Evolutionary conservation across 345 rosid genomes (phyloP), one percentile per base, ranked within the genome.

Genomic region (Eutrema japonicum): DNA sequence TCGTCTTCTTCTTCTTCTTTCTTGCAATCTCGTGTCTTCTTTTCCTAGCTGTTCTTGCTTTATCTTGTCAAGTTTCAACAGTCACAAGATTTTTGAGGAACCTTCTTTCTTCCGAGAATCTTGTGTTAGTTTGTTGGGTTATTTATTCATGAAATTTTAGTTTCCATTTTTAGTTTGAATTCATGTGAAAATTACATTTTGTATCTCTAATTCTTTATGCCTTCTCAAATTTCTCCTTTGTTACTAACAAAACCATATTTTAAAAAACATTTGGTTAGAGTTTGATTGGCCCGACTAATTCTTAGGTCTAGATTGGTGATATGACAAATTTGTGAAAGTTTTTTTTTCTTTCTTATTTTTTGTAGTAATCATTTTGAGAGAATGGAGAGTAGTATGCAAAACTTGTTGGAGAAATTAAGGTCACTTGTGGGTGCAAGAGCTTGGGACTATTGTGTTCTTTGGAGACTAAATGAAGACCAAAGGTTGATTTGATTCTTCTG

Each of bases 381-480:
- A 71, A 84, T 84, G 89, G 78, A 74, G 56, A 77, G 40, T 63
- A 76, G 77, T 52, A 74, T 83, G 51, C 86, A 82, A n/a, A 77
- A 80, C 61, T 80, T 83, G 55, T 80, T 76, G 90, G 97, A 87
- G 66, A 87, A 85, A 78, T 70, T 91, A 10, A 87, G 96, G 59
- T 86, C 85, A 14, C 80, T 91, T 2, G 94, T 91, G 57, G 95
- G 94, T 48, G 72, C 78, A 8, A 80, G 80, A 29, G 87, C 86
- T 29, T 91, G 97, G 97, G 94, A 91, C 65, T 89, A 88, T 77
- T 89, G 96, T 66, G 85, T 88, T 75, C 81, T 86, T 60, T 93
- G 98, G 98, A 88, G 81, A 78, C 51, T 89, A 63, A 84, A 85
- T 60, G 92, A 89, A 47, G 90, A 93, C 77, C 98, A 89, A 82